Conservation (phyloP, 805 yeast species). For the Teunomyces pallodes region DNA sequence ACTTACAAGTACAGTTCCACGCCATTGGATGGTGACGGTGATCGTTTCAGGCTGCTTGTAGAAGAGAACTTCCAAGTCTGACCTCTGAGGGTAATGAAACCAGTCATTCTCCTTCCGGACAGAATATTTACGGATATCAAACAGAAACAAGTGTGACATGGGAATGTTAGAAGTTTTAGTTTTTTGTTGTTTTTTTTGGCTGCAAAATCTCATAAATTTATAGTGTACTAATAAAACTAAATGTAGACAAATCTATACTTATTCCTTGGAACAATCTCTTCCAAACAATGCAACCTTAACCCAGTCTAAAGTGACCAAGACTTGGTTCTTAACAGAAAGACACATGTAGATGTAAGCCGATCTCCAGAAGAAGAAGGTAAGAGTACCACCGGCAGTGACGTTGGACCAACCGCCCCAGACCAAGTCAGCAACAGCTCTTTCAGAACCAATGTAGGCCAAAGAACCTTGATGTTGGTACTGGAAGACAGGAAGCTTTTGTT, state of each 20-base stretch:
- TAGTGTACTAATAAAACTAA: not conserved
- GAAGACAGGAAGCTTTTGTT: slow-evolving; percentile 56
- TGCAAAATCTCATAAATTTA: slow-evolving; percentile 1
- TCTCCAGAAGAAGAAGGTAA: slow-evolving; percentile 93
- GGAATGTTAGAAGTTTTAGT: not conserved
- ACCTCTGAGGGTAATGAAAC: slow-evolving; percentile 32
- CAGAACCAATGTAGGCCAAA: slow-evolving; percentile 89
- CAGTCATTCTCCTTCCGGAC: slow-evolving; percentile 13
- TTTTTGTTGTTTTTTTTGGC: not conserved
- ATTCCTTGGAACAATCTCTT: slow-evolving; percentile 89
- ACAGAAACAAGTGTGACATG: slow-evolving; percentile 4
- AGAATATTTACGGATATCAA: slow-evolving; percentile 7
- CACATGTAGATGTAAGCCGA: slow-evolving; percentile 92
- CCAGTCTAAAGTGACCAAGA: slow-evolving; percentile 88
- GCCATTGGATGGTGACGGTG: slow-evolving; percentile 17
- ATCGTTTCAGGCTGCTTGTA: slow-evolving; percentile 4
- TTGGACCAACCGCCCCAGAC: slow-evolving; percentile 76
- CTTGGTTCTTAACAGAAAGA: slow-evolving; percentile 82
- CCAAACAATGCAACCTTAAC: slow-evolving; percentile 83
- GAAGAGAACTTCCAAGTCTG: slow-evolving; percentile 20
- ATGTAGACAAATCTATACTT: slow-evolving; percentile 13
- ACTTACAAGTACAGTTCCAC: slow-evolving; percentile 19
- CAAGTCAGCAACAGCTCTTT: slow-evolving; percentile 91
- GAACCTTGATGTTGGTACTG: slow-evolving; percentile 88
- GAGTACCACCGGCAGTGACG: slow-evolving; percentile 77